Evolutionary conservation across 139 green algal species (phyloP), one percentile per base, ranked within the genome.

Genomic region (Pleodorina starrii): DNA sequence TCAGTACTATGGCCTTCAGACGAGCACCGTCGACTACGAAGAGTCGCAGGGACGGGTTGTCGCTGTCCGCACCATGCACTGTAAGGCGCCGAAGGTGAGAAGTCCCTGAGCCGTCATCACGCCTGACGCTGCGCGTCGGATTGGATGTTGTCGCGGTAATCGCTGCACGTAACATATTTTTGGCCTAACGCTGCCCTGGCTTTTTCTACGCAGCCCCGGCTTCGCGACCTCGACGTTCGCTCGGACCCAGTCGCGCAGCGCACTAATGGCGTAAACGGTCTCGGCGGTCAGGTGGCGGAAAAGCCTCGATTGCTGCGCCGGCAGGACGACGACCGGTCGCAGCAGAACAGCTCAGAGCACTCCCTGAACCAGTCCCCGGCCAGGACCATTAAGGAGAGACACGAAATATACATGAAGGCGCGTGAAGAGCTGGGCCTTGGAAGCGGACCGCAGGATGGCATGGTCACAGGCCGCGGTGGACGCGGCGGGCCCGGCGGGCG

Each of bases 1-100:
- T 19, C 92, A 94, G 88, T 82, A 91, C 32, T 93, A 94, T 74
- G 88, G 87, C 12, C 63, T 94, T 76, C 92, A 93, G 40, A 94
- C 92, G 19, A 90, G 81, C 35, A 92, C 90, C 23, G 90, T 94
- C 38, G 90, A 91, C 48, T 92, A 90, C 77, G 92, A 91, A 51
- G 90, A 91, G 32, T 73, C 77, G 17, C 74, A 83, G 23, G 91
- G 90, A 7, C 63, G 92, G 14, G 92, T 94, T 4, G 46, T 94
- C 16, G 92, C 77, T 17, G 84, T 85, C 29, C 88, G 90, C 44
- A 91, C 88, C 0, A 60, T 51, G 57, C 40, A 73, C 25, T 85
- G 78, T n/a, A 17, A 10, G 29, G 32, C 74, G 0, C 66, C 72
- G 1, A 83, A 85, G 88, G 88, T 91, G n/a, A 66, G 54, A n/a